Percentiles rank a stretch among this genome's conserved stretches.
Evolutionary conservation across 108 stramenopile species (phyloP).

Genomic region (Seminavis robusta): DNA sequence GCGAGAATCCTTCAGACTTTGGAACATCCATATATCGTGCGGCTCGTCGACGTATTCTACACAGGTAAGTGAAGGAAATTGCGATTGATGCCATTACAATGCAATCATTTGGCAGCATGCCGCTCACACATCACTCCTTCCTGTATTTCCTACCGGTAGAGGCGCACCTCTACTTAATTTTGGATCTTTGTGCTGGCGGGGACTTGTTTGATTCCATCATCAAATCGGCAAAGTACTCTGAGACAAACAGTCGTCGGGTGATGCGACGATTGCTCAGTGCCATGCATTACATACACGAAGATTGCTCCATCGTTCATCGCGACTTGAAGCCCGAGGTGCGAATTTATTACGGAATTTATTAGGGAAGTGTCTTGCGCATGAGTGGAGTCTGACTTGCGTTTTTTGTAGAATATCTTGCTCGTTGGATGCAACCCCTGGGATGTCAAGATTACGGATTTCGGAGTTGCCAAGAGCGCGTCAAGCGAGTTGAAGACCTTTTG

Average conservation of each 20-base stretch:
- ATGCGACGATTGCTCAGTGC: slow-evolving; percentile 75
- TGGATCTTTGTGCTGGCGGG: slow-evolving; percentile 88
- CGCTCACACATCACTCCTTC: too few species aligned
- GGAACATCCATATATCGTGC: slow-evolving; percentile 91
- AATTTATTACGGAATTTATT: not conserved
- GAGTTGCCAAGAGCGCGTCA: slow-evolving; percentile 78
- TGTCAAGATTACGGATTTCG: slow-evolving; percentile 89
- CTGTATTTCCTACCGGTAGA: slow-evolving; percentile 46
- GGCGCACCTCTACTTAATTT: slow-evolving; percentile 77
- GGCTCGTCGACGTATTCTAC: slow-evolving; percentile 87
- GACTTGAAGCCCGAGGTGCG: slow-evolving; percentile 75
- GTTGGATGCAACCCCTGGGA: too few species aligned
- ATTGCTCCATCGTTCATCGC: slow-evolving; percentile 70
- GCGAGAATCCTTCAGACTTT: slow-evolving; percentile 76
- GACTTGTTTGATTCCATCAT: slow-evolving; percentile 94
- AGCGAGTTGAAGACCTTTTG: slow-evolving; percentile 88
- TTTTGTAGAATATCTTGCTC: too few species aligned
- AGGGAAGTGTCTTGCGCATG: too few species aligned
- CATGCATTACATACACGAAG: slow-evolving; percentile 79
- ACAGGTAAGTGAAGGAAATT: too few species aligned
- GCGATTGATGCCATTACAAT: too few species aligned
- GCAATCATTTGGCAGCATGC: too few species aligned
- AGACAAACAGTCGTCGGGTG: slow-evolving; percentile 66
- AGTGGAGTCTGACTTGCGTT: too few species aligned
- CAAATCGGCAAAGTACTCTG: slow-evolving; percentile 67